Conservation (phyloP, 345 rosid species). For the Sonneratia alba region DNA sequence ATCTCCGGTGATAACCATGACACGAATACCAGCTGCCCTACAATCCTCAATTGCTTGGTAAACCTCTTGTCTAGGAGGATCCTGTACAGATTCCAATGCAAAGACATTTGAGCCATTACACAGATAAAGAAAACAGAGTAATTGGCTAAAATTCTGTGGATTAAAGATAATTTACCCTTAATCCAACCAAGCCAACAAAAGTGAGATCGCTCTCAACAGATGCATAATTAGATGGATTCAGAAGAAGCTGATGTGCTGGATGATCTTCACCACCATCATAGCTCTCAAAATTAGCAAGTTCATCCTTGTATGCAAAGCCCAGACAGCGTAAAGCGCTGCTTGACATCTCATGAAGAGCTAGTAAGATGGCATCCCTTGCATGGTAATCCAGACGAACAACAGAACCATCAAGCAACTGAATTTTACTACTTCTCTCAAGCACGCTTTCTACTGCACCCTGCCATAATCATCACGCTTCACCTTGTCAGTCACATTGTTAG, state of each 20-base stretch:
- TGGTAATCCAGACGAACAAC: constrained; percentile 34
- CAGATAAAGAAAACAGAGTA: not conserved
- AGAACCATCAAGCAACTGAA: constrained; percentile 65
- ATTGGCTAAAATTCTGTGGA: not conserved
- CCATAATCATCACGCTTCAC: constrained; percentile 3
- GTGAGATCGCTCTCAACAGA: constrained; percentile 46
- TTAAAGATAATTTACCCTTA: constrained; percentile 36
- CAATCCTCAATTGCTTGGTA: constrained; percentile 59
- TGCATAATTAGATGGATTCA: constrained; percentile 41
- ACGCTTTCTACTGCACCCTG: constrained; percentile 76
- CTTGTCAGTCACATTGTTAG: not conserved
- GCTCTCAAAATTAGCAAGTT: constrained; percentile 40
- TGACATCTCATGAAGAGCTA: constrained; percentile 48
- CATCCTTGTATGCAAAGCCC: constrained; percentile 59
- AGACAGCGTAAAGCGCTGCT: constrained; percentile 48
- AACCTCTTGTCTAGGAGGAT: constrained; percentile 69
- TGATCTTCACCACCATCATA: constrained; percentile 58
- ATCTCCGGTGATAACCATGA: constrained; percentile 66
- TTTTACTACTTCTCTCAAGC: constrained; percentile 49
- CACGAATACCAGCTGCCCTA: constrained; percentile 59
- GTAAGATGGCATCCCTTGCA: constrained; percentile 30
- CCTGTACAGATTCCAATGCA: constrained; percentile 24
- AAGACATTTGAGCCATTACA: not conserved
- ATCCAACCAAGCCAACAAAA: constrained; percentile 56
- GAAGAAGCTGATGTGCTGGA: constrained; percentile 51